Evolutionary conservation across 2,329 filamentous ascomycete species (phyloP), one percentile per base, ranked within the genome.

Genomic region (Microdochium bolleyi): DNA sequence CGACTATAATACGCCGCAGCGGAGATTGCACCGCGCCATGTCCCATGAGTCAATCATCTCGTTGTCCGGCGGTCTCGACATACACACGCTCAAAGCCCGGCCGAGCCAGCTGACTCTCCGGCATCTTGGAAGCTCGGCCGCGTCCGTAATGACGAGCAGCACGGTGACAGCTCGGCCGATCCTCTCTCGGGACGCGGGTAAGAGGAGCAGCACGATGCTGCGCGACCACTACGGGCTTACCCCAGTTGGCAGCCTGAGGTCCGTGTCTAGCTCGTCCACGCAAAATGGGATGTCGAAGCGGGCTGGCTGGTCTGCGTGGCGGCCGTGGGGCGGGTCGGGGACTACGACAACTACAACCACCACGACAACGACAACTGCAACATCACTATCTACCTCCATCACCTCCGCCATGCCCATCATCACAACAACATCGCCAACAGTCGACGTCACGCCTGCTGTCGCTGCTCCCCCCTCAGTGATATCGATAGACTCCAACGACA

Each of bases 1-100:
- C 48, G 69, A 68, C 51, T 66, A 57, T 57, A 67, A 22, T 7
- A n/a, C 62, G 59, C 70, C 72, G 59, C 68, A 66, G 53, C 73
- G 70, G 51, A 67, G 69, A 2, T 68, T 92, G 3, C 87, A 82
- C 41, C 84, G 87, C 30, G 78, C 83, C 2, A 65, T 83, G 2
- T 96, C 92, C 1, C 90, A 95, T 60, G 92, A 96, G 65, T 95
- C 89, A 19, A 85, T 96, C 56, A 80, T 96, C 59, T 96, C 92
- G 0, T 79, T 96, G 1, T 83, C 85, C 0, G 91, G 90, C 3
- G 91, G 91, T 2, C 85, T 96, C 66, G 92, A 96, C 64, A 95
- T 96, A 50, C 91, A 95, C 66, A 91, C 88, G 0, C 76, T 95
- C 3, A 85, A 86, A 61, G 78, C 79, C 1, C 82, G 88, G 3